A percentile compares a stretch with the other conserved stretches of the same genome.
Conservation (phyloP, 1,284 basidiomycete genomes). For the Leccinum pachyderme region DNA sequence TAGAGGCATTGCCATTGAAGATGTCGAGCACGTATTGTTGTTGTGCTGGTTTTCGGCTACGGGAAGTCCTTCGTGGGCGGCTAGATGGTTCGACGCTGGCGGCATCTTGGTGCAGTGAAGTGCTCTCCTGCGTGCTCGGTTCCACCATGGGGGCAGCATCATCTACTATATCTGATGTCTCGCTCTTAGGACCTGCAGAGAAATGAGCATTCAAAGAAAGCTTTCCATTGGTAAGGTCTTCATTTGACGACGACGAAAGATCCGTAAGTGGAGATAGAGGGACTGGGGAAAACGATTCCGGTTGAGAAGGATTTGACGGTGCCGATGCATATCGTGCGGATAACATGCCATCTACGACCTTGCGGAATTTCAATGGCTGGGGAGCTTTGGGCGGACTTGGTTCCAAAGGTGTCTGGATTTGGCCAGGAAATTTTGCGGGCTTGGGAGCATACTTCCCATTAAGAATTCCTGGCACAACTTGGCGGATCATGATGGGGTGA, state of each 20-base stretch:
- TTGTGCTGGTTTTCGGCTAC: constrained; percentile 45
- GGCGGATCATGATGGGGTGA: constrained; percentile 33
- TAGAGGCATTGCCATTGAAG: constrained; percentile 34
- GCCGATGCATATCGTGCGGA: constrained; percentile 26
- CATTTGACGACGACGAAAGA: constrained; percentile 23
- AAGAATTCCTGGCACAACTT: constrained; percentile 39
- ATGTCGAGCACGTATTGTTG: constrained; percentile 40
- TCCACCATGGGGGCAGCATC: not conserved
- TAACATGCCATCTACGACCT: constrained; percentile 37
- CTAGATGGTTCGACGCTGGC: constrained; percentile 10
- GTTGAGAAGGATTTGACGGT: constrained; percentile 14
- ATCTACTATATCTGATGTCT: constrained; percentile 3
- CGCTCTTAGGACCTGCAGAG: not conserved
- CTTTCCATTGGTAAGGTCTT: constrained; percentile 14
- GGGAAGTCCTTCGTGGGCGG: constrained; percentile 48
- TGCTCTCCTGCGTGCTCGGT: not conserved
- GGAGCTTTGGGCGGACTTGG: constrained; percentile 23
- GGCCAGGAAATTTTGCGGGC: constrained; percentile 13
- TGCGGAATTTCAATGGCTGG: constrained; percentile 33
- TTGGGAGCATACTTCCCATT: constrained; percentile 31
- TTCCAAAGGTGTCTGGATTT: constrained; percentile 10
- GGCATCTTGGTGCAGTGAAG: constrained; percentile 5
- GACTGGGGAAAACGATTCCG: constrained; percentile 1
- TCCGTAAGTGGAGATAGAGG: constrained; percentile 29
- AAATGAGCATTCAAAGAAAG: not conserved